Conservation (phyloP, 345 rosid genomes). For the Acer yangbiense region DNA sequence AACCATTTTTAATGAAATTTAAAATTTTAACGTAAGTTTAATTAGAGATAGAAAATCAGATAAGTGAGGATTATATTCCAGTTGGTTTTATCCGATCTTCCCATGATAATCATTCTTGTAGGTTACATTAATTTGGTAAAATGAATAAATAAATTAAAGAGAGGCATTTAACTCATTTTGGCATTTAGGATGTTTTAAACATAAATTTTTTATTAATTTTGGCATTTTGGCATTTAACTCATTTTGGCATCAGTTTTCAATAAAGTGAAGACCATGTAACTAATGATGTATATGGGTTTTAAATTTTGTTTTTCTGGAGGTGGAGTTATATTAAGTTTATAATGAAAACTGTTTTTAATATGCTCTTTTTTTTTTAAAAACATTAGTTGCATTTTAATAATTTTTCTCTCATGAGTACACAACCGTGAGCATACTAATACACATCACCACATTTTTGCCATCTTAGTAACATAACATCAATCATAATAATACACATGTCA, state of each 20-base stretch:
- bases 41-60: not conserved
- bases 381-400: too few species aligned
- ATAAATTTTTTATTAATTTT: too few species aligned
- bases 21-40: not conserved
- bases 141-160: not conserved
- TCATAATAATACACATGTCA: too few species aligned
- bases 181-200: not conserved
- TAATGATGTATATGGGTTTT: not conserved
- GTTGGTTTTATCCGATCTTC: not conserved
- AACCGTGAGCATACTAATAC: too few species aligned
- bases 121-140: not conserved
- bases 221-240: not conserved
- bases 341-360: not conserved
- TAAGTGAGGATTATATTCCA: not conserved
- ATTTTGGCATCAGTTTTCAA: not conserved
- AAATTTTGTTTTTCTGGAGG: not conserved
- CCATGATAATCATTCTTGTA: not conserved
- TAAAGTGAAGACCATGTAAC: not conserved
- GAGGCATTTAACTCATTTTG: not conserved
- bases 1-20: not conserved
- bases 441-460: too few species aligned
- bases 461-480: too few species aligned
- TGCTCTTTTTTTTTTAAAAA: not conserved
- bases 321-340: not conserved
- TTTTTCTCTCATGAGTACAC: not conserved